A percentile compares a stretch with the other conserved stretches of the same genome.
These are phyloP conservation scores for Coniosporium apollinis DNA, from an alignment of 495 filamentous ascomycete species.

Conservation along the genomic window DNA sequence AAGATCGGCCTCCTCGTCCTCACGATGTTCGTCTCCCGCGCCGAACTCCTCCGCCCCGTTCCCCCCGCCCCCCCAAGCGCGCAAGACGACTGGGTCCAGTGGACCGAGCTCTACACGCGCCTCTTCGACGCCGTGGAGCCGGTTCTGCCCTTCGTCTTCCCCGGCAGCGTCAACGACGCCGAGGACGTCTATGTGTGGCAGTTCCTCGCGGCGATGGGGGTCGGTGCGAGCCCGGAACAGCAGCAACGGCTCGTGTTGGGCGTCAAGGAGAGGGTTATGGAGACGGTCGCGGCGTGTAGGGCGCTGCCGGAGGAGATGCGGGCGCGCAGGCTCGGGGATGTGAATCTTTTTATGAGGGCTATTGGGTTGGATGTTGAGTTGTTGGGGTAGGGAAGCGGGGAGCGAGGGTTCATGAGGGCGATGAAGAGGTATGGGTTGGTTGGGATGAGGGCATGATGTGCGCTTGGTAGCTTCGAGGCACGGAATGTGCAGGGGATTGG, in stretches of 20 bases:
- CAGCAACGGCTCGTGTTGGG: slow-evolving; percentile 86
- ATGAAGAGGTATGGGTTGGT: too few species aligned
- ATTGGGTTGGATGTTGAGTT: slow-evolving; percentile 95
- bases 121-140: slow-evolving; percentile 82
- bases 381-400: too few species aligned
- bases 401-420: too few species aligned
- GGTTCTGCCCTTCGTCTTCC: slow-evolving; percentile 68
- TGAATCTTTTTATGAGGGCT: slow-evolving; percentile 95
- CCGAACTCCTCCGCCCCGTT: slow-evolving; percentile 77
- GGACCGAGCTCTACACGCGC: slow-evolving; percentile 55
- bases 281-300: slow-evolving; percentile 75
- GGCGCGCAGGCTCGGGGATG: slow-evolving; percentile 64
- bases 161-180: slow-evolving; percentile 28
- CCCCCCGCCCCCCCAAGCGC: slow-evolving; percentile 31
- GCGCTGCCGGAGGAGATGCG: slow-evolving; percentile 74
- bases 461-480: too few species aligned
- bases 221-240: slow-evolving; percentile 80
- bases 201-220: slow-evolving; percentile 84
- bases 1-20: slow-evolving; percentile 75
- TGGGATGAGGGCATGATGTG: too few species aligned
- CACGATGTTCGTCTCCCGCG: slow-evolving; percentile 87
- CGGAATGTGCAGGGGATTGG: too few species aligned
- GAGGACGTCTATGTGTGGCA: slow-evolving; percentile 90
- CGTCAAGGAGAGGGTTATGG: slow-evolving; percentile 97
- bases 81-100: slow-evolving; percentile 64